Conservation (phyloP, 164 flowering plant genomes). For the Dillenia suffruticosa region DNA sequence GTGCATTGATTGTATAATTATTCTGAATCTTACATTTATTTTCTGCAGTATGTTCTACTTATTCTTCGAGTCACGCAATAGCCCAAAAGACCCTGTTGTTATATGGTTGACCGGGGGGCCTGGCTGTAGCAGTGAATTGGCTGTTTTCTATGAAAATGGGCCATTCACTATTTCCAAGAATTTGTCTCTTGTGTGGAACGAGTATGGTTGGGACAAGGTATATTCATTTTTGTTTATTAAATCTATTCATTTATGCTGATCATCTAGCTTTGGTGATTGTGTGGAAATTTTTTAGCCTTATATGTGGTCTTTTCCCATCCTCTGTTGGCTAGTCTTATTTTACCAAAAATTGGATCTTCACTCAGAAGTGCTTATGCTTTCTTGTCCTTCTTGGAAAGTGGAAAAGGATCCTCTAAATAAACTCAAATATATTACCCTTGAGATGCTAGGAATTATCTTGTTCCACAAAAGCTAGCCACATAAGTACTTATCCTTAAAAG, state of each 20-base stretch:
- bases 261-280: too few species aligned
- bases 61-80: conserved; percentile 39
- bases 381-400: too few species aligned
- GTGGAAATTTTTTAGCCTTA: too few species aligned
- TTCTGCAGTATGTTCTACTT: conserved; percentile 40
- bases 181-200: conserved; percentile 32
- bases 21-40: not conserved
- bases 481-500: too few species aligned
- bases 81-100: conserved; percentile 32
- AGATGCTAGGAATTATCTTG: too few species aligned
- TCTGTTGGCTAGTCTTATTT: too few species aligned
- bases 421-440: too few species aligned
- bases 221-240: not conserved
- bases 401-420: too few species aligned
- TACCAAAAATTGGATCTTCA: too few species aligned
- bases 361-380: too few species aligned
- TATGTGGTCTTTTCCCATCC: too few species aligned
- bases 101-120: conserved; percentile 55
- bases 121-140: conserved; percentile 43
- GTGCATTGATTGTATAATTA: not conserved
- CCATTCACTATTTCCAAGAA: conserved; percentile 32
- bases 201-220: conserved; percentile 49
- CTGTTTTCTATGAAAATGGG: conserved; percentile 45
- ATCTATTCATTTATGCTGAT: not conserved
- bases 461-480: too few species aligned